Evolutionary conservation across 495 filamentous ascomycete species (phyloP), one percentile per base, ranked within the genome.

Genomic region (Massariosphaeria phaeospora): DNA sequence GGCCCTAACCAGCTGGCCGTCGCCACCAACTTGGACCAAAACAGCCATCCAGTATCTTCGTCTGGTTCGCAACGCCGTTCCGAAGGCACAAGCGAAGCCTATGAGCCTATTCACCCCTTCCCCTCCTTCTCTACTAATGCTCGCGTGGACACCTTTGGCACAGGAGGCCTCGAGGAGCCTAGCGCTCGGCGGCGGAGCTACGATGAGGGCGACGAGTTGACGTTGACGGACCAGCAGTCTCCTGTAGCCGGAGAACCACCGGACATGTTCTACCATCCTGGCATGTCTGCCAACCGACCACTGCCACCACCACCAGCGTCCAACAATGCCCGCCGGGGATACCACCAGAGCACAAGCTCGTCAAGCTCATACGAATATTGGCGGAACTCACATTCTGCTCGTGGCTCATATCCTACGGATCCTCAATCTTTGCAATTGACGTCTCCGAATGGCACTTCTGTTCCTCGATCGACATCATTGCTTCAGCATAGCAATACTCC

Each of bases 231-330:
- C 65, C 59, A 77, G 59, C 75, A 78, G 41, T 76, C 73, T 1
- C 51, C 66, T 44, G 75, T 75, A 27, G 66, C 79, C 44, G 86
- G 86, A 35, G 85, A 84, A 41, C 85, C 86, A 49, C 85, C 83
- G 15, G 94, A 96, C 59, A 81, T 97, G 67, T 98, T 97, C 66
- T 98, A 89, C 67, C 90, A 96, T 65, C 93, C 90, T 6, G 85
- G 86, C 2, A 80, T 88, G 65, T 75, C 69, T 39, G 52, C 61
- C 6, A 77, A 70, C 39, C 79, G 87, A 29, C 90, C 89, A 8
- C 72, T 95, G 34, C 90, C 90, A 13, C 85, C 88, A n/a, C 80
- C 89, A 7, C 89, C 90, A 68, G 53, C 70, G 68, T 18, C 67
- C 57, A 46, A 39, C 30, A 55, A 38, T 24, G 35, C 10, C 45